Evolutionary conservation across 2,329 filamentous ascomycete genomes (phyloP).

Genomic region (Monosporascus sp.): DNA sequence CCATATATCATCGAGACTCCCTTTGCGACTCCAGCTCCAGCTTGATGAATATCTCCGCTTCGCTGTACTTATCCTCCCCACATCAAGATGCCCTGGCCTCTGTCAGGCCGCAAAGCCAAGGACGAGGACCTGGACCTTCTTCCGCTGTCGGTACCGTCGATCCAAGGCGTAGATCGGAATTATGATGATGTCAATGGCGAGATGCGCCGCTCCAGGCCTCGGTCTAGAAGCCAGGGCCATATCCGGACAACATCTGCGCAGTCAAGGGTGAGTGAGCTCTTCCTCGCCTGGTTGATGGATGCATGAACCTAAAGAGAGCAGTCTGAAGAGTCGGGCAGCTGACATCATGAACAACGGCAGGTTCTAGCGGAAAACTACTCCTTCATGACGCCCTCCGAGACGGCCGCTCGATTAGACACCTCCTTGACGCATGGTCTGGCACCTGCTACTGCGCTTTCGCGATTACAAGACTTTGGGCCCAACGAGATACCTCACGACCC

Average conservation of each 20-base stretch:
- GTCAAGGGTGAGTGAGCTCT: constrained; percentile 40
- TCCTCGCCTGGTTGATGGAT: not conserved
- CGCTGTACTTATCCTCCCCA: constrained; percentile 13
- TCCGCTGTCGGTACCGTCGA: constrained; percentile 28
- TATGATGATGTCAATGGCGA: constrained; percentile 22
- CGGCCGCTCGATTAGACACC: constrained; percentile 70
- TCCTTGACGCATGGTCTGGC: constrained; percentile 80
- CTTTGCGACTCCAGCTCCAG: not conserved
- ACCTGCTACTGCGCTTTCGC: constrained; percentile 71
- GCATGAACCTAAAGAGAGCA: not conserved
- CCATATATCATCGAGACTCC: not conserved
- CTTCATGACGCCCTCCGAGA: constrained; percentile 69
- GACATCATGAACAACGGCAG: constrained; percentile 25
- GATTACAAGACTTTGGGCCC: constrained; percentile 74
- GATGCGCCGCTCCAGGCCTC: constrained; percentile 28
- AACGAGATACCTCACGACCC: constrained; percentile 95
- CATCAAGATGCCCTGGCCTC: constrained; percentile 32
- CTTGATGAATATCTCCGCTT: not conserved
- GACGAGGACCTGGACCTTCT: constrained; percentile 29
- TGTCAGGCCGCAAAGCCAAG: constrained; percentile 27
- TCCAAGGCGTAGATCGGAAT: constrained; percentile 23
- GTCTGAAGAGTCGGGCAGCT: not conserved
- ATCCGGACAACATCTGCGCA: constrained; percentile 48
- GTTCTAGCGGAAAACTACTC: constrained; percentile 55
- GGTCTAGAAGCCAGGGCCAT: constrained; percentile 29